These are phyloP conservation scores for Solanum sitiens DNA, from an alignment of 257 asterid species.

Conservation along the genomic window DNA sequence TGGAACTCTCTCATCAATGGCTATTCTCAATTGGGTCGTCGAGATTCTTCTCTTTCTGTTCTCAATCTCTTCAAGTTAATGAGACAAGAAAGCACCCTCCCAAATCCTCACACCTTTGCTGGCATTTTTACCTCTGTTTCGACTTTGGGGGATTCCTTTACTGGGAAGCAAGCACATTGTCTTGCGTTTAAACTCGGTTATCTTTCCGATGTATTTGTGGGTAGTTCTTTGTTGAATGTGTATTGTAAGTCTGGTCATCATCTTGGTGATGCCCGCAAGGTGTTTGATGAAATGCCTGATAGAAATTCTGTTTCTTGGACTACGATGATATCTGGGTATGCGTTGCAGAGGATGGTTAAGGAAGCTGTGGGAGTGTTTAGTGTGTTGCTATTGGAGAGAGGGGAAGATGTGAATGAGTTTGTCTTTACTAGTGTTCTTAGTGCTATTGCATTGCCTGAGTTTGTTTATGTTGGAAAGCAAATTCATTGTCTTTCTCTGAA, in stretches of 20 bases:
- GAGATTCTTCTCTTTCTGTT: constrained; percentile 29
- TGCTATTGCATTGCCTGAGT: constrained; percentile 37
- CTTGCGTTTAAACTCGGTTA: constrained; percentile 29
- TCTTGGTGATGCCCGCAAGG: constrained; percentile 33
- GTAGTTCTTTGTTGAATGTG: constrained; percentile 49
- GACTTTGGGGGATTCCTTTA: constrained; percentile 16
- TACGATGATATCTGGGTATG: constrained; percentile 77
- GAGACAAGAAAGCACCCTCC: constrained; percentile 28
- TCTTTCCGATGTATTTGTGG: constrained; percentile 48
- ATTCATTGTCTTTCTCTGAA: constrained; percentile 52
- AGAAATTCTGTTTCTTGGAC: constrained; percentile 78
- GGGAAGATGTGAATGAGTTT: constrained; percentile 50
- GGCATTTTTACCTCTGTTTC: constrained; percentile 57
- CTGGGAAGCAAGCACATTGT: constrained; percentile 48
- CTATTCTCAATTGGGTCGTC: constrained; percentile 41
- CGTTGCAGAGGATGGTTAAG: constrained; percentile 28
- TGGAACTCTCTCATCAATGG: constrained; percentile 79
- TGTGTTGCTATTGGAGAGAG: constrained; percentile 20
- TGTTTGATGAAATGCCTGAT: constrained; percentile 72
- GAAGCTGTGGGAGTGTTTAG: constrained; percentile 51
- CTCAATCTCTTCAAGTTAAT: constrained; percentile 39
- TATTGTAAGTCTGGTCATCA: constrained; percentile 38
- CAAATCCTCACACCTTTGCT: constrained; percentile 61
- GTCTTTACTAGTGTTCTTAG: constrained; percentile 68
- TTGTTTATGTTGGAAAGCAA: constrained; percentile 41